phyloP scores from a whole-genome alignment of 176 grass and related monocot genomes.

The Musa acuminata region DNA sequence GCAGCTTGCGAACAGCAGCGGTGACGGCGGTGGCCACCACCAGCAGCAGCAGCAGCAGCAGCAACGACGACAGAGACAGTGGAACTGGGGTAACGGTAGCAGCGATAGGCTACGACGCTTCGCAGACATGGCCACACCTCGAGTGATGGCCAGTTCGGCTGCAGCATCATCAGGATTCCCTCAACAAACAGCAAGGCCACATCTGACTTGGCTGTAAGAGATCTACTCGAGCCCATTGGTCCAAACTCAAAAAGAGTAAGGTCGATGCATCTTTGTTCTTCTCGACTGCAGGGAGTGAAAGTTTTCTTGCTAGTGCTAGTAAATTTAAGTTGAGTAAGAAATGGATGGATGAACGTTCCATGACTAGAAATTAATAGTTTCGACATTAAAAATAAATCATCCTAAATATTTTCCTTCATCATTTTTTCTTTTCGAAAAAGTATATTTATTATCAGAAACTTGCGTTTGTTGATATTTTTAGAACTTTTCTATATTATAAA shows the following conservation, averaged over 20 bases:
- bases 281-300: constrained; percentile 19
- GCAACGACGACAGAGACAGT: constrained; percentile 33
- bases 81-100: constrained; percentile 32
- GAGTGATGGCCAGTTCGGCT: constrained; percentile 33
- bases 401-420: no score
- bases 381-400: no score
- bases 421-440: no score
- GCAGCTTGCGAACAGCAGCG: constrained; percentile 17
- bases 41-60: constrained; percentile 19
- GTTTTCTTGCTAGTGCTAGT: no score
- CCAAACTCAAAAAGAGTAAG: constrained; percentile 10
- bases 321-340: no score
- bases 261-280: constrained; percentile 11
- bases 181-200: constrained; percentile 47
- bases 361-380: no score
- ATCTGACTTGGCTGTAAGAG: constrained; percentile 33
- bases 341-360: no score
- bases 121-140: not conserved
- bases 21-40: constrained; percentile 21
- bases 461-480: no score
- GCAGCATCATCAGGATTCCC: constrained; percentile 99
- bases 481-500: no score
- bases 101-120: constrained; percentile 36
- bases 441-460: no score
- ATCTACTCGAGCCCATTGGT: constrained; percentile 6